Conservation (phyloP, 2,329 filamentous ascomycete genomes). For the Sphaerostilbella broomeana region DNA sequence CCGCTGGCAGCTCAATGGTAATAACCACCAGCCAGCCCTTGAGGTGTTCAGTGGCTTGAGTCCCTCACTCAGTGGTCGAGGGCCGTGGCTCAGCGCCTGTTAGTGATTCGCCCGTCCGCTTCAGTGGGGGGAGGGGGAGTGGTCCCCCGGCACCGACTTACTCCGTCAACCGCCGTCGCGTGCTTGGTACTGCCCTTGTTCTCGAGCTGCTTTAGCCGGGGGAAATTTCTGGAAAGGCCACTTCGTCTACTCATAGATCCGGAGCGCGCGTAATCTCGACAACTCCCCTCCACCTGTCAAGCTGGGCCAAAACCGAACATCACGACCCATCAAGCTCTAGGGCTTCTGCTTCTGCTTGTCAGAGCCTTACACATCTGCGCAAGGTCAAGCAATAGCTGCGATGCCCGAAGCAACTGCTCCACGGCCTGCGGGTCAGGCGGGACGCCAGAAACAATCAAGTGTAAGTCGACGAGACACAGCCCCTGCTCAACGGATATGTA, state of each 20-base stretch:
- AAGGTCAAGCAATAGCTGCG: constrained; percentile 1
- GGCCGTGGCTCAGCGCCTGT: constrained; percentile 7
- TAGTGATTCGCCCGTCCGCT: constrained; percentile 10
- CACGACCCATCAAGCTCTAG: not conserved
- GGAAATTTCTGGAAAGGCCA: not conserved
- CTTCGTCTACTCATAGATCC: too few species aligned
- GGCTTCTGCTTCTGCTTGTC: constrained; percentile 1
- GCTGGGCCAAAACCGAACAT: not conserved
- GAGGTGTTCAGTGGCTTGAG: too few species aligned
- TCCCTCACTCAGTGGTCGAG: too few species aligned
- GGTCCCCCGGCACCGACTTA: constrained; percentile 7
- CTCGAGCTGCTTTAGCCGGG: not conserved
- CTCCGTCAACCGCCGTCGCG: constrained; percentile 6
- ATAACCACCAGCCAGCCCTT: too few species aligned
- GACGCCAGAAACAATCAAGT: constrained; percentile 17
- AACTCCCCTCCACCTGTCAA: not conserved
- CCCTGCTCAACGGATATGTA: too few species aligned
- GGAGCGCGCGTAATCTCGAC: not conserved
- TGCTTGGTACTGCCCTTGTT: not conserved
- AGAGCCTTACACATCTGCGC: constrained; percentile 1
- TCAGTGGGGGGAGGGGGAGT: not conserved
- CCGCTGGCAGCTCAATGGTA: too few species aligned
- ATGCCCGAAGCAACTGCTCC: constrained; percentile 24
- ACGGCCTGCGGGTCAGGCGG: constrained; percentile 20
- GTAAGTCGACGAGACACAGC: constrained; percentile 23